Base-by-base conservation (phyloP, 2,329 filamentous ascomycete species). In the Bipolaris cookei region DNA sequence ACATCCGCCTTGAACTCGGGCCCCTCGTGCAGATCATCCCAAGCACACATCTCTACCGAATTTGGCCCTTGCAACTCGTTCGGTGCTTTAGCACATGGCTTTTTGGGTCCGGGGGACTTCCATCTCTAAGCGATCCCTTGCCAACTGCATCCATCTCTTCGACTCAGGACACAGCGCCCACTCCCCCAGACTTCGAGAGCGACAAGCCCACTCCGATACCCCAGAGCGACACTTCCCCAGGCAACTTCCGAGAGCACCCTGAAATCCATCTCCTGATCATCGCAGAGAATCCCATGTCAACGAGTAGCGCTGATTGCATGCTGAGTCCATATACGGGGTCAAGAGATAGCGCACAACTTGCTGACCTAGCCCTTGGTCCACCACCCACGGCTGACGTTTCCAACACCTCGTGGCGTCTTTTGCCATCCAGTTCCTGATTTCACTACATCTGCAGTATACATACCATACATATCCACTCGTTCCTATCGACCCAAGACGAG, bases 171-270 rank as follows among this genome's bases (percentile, higher is more conserved):
- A 56, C 41, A 32, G 32, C 34, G 34, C 47, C 28, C 20, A 44
- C n/a, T 18, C 47, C 38, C 30, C 30, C 30, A 38, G 11, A 37
- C n/a, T 28, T 34, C 50, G 21, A 57, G 23, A 48, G 54, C 54
- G 37, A 47, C 49, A 39, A 45, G 16, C 43, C 54, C 49, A 53
- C 35, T 41, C 11, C 47, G 34, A 28, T 35, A 52, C 54, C 48
- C 48, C 49, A 47, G 43, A 54, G 44, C 49, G 35, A 28, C 43
- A 48, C 30, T 25, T 20, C 49, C 42, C 54, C 30, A 54, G 44
- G 57, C 58, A 61, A 42, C 49, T 46, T 43, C 51, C 55, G 47
- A 52, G 47, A 55, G 55, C 55, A 37, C 38, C 43, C 48, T 18
- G 21, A 51, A 25, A 51, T 45, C 45, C 47, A 34, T 20, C 23